phyloP scores from a whole-genome alignment of 2,329 filamentous ascomycete genomes.

The Penicillium polonicum region DNA sequence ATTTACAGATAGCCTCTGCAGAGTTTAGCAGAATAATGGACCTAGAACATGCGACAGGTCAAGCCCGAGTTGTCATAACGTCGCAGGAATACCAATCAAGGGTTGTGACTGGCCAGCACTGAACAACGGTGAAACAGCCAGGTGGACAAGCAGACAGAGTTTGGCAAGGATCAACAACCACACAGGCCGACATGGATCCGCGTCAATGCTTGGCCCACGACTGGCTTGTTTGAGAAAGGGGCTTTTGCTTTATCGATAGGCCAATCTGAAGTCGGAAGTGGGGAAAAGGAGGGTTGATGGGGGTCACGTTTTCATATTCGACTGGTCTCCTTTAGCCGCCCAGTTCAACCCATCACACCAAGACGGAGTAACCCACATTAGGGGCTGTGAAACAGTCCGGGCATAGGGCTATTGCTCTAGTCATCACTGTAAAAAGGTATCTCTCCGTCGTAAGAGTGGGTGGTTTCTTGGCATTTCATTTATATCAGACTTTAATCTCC shows the following conservation, averaged over 20 bases:
- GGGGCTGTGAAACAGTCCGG: not conserved
- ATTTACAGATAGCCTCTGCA: not conserved
- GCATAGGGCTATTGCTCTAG: not conserved
- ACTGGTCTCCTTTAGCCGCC: conserved; percentile 8
- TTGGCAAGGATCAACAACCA: conserved; percentile 13
- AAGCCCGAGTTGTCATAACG: not conserved
- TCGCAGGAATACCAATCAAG: conserved; percentile 4
- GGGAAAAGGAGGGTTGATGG: conserved; percentile 2
- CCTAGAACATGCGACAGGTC: conserved; percentile 16
- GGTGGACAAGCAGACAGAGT: not conserved
- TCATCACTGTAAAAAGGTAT: not conserved
- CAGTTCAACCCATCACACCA: not conserved
- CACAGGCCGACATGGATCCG: conserved; percentile 10
- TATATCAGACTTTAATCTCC: conserved; percentile 19
- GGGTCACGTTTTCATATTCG: not conserved
- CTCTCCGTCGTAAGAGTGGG: not conserved
- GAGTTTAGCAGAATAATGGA: not conserved
- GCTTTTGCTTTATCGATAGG: conserved; percentile 12
- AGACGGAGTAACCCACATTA: not conserved
- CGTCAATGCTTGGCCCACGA: conserved; percentile 8
- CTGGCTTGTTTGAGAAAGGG: conserved; percentile 18
- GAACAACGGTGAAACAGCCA: conserved; percentile 19
- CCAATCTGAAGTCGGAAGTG: conserved; percentile 14
- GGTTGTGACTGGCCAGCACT: conserved; percentile 16
- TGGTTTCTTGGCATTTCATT: conserved; percentile 17